phyloP scores from a whole-genome alignment of 495 filamentous ascomycete genomes.

The Aspergillus coremiiformis region DNA sequence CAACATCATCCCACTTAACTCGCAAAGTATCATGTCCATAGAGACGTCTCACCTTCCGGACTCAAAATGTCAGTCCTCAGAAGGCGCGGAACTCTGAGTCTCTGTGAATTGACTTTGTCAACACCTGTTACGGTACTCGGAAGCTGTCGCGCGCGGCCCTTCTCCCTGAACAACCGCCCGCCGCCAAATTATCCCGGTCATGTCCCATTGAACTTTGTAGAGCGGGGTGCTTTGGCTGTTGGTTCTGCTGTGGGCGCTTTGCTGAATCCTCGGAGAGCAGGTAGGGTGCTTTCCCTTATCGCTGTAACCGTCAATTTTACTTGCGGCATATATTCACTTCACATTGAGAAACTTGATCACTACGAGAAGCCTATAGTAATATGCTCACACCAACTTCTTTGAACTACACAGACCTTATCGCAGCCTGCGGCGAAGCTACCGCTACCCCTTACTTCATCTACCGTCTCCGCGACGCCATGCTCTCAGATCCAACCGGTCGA shows the following conservation, averaged over 20 bases:
- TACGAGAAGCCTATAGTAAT: not conserved
- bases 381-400: not conserved
- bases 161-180: constrained; percentile 76
- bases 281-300: constrained; percentile 27
- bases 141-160: constrained; percentile 32
- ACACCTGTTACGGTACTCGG: constrained; percentile 1
- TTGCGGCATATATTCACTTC: no score
- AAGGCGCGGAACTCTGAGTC: constrained; percentile 17
- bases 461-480: constrained; percentile 88
- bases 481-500: constrained; percentile 71
- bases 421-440: constrained; percentile 85
- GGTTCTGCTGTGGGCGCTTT: constrained; percentile 78
- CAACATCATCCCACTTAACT: not conserved
- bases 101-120: constrained; percentile 13
- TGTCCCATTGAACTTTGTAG: constrained; percentile 73
- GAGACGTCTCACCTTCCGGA: not conserved
- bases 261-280: constrained; percentile 69
- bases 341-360: no score
- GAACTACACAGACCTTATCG: constrained; percentile 68
- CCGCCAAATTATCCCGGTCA: constrained; percentile 73
- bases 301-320: not conserved
- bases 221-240: constrained; percentile 68
- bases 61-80: constrained; percentile 29
- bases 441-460: constrained; percentile 93
- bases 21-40: constrained; percentile 1